Evolutionary conservation across 2,329 filamentous ascomycete genomes (phyloP), one percentile per base, ranked within the genome.

Genomic region (Magnaporthiopsis poae): DNA sequence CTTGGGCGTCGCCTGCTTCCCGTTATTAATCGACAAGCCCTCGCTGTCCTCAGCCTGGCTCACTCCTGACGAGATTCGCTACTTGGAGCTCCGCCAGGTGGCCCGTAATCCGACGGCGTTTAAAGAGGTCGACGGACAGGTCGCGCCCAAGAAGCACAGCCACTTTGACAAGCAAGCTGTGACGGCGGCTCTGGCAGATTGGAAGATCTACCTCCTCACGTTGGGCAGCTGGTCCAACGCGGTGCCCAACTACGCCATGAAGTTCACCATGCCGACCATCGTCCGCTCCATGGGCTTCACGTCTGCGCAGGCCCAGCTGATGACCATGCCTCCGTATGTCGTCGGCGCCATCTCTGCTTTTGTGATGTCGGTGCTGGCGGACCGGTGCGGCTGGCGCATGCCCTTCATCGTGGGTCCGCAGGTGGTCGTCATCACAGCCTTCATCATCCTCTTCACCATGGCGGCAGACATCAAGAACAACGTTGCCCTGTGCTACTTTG

Each of bases 11-110:
- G 68, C 71, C 46, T 81, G 79, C 72, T 79, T 79, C 71, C 78
- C 83, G 70, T 75, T 86, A 3, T 78, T 81, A 27, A 80, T 76
- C 27, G 78, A 81, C 71, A 77, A 74, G 1, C 79, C 79, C 0
- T 71, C 74, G 0, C 71, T 76, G 0, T 77, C 75, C 0, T 69
- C 71, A 12, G 65, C 70, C 2, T 80, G 77, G 76, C 76, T 80
- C 1, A 74, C 72, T 9, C 65, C 73, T 1, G 77, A 80, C 25
- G 77, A 80, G 70, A 77, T 77, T 59, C 75, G 77, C 15, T 79
- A 74, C 61, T 73, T 80, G 1, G 76, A 79, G 65, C 73, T 80
- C 1, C 74, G 76, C 0, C 75, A 77, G 67, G 56, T 75, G n/a
- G 73, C 74, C 7, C 70, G 76, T 9, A 71, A 72, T 5, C 61